Base-by-base conservation (phyloP, 2,329 filamentous ascomycete species). In the Fusarium fujikuroi region DNA sequence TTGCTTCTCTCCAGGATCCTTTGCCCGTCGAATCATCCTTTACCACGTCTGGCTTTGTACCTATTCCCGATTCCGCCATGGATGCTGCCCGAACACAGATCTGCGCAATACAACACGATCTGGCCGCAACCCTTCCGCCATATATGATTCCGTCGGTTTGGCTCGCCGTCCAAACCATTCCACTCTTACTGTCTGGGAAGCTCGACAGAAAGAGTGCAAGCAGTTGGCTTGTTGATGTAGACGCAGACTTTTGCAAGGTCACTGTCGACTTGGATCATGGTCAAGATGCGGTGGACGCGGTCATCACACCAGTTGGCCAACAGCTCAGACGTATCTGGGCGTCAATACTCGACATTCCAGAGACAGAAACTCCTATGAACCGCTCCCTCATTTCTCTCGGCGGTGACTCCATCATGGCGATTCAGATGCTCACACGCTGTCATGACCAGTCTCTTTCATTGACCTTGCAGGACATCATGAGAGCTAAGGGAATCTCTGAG, bases 381-480 rank as follows among this genome's bases (percentile, higher is more conserved):
- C 76, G 79, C 40, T 79, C 80, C 50, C 85, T 86, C 57, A 78
- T 84, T 21, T 72, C 74, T 9, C 75, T 85, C 1, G 84, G 85
- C 6, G 85, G 85, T 6, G 84, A 86, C 50, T 86, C 84, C 14
- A 85, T 86, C 34, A 75, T 76, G 5, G 84, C 84, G 4, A 86
- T 86, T 77, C 79, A 81, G 14, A 76, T 85, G 19, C 79, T 82
- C 7, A 84, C 87, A n/a, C 77, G 78, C 9, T 81, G 80, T 39
- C 78, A 80, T 14, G 75, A 78, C 15, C 76, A 77, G 7, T 77
- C 75, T 1, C 62, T 83, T 3, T 54, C 65, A 25, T 60, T 83
- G 9, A 78, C 79, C 0, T 80, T 84, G 25, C 74, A 75, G 7
- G 78, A 83, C n/a, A 69, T 83, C 16, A 77, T 83, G 57, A 73